Evolutionary conservation across 2,329 filamentous ascomycete genomes (phyloP).

Genomic region (Aureobasidium musti): DNA sequence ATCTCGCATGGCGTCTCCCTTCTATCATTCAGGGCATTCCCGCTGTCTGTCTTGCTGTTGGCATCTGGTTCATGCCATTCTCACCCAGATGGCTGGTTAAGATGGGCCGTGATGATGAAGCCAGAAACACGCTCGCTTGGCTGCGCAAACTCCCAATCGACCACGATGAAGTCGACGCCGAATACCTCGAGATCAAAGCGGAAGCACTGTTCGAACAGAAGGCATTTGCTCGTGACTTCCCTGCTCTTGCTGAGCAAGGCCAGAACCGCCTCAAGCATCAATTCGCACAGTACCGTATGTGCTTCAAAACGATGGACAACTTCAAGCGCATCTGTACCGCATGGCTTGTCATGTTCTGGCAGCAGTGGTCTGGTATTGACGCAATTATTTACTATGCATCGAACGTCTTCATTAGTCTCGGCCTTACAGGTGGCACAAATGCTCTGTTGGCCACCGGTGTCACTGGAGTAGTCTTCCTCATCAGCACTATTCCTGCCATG

Average conservation of each 20-base stretch:
- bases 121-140: conserved; percentile 61
- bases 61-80: conserved; percentile 80
- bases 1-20: conserved; percentile 68
- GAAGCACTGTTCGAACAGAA: conserved; percentile 77
- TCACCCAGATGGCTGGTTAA: conserved; percentile 75
- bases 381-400: conserved; percentile 53
- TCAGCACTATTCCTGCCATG: conserved; percentile 67
- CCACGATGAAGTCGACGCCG: conserved; percentile 69
- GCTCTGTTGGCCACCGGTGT: conserved; percentile 70
- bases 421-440: conserved; percentile 49
- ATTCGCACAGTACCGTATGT: conserved; percentile 53
- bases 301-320: conserved; percentile 63
- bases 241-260: conserved; percentile 59
- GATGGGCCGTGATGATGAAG: conserved; percentile 68
- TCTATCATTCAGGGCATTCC: conserved; percentile 70
- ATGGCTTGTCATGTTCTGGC: conserved; percentile 49
- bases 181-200: conserved; percentile 82
- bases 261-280: conserved; percentile 55
- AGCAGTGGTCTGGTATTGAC: conserved; percentile 56
- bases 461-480: conserved; percentile 69
- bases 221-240: conserved; percentile 59
- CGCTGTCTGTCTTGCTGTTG: conserved; percentile 64
- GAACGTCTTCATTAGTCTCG: conserved; percentile 52
- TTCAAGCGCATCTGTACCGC: conserved; percentile 66
- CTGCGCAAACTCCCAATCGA: conserved; percentile 64